Base-by-base conservation (phyloP, 495 filamentous ascomycete genomes). In the Hypoxylon cercidicola region DNA sequence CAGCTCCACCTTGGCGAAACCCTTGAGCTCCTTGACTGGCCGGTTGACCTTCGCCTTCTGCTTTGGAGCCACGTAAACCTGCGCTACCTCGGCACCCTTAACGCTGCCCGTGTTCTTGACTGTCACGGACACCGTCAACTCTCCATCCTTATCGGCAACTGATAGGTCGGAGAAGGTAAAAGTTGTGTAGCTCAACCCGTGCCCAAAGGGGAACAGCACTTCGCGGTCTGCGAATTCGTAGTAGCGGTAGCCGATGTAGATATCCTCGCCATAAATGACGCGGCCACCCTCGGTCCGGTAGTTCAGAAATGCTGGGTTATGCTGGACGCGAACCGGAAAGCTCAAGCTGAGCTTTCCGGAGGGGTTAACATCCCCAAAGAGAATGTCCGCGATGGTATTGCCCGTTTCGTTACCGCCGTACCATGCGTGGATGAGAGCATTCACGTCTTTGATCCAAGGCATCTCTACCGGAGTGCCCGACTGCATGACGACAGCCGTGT, bases 251-350 rank as follows among this genome's bases (percentile, higher is more conserved):
- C 90, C 90, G 34, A 93, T 82, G 72, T 89, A 93, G 57, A 93
- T 77, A 59, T 88, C 88, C 74, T 94, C 91, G 44, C 89, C 89
- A 69, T 93, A 93, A 5, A 92, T 78, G 13, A 89, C 87, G 43
- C 88, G 80, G 45, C 88, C 85, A 30, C 85, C 84, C 73, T 93
- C 90, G 44, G 85, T 86, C 30, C 84, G 57, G 77, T 87, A 93
- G 76, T 91, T 93, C 44, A 90, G 75, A 72, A 87, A 94, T 4
- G 87, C 87, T 1, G 91, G 90, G 73, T 89, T 92, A 64, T 93
- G 88, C 70, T 90, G 82, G 1, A 90, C 70, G 32, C 83, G 80
- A 40, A 80, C 79, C 7, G 91, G 90, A 74, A 90, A 91, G 25
- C 82, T 86, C 41, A 91, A 78, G 2, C 86, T 85, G 3, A 92